Percentiles rank a stretch among this genome's conserved stretches.
Evolutionary conservation across 768 basidiomycete species (phyloP).

Genomic region (Podaxis sp.): DNA sequence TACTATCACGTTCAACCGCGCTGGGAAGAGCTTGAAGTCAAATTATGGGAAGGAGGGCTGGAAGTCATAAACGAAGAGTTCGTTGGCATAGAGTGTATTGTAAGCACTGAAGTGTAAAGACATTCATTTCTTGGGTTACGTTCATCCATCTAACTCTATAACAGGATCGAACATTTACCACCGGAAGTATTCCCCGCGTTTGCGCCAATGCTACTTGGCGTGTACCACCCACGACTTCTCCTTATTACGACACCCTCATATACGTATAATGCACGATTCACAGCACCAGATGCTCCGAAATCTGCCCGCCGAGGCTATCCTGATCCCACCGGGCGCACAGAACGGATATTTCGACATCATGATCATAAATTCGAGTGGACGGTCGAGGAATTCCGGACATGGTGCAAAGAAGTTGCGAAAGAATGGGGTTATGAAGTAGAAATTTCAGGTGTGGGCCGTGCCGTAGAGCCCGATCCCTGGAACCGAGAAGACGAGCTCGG

Average conservation of each 20-base stretch:
- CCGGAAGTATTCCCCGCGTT: constrained; percentile 59
- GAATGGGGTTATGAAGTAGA: constrained; percentile 77
- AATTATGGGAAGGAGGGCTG: constrained; percentile 76
- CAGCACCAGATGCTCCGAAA: constrained; percentile 46
- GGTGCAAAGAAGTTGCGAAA: constrained; percentile 55
- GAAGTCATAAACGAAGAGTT: constrained; percentile 68
- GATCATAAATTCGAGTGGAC: constrained; percentile 96
- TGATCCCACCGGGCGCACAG: constrained; percentile 77
- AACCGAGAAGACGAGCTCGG: constrained; percentile 64
- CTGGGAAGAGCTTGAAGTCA: constrained; percentile 68
- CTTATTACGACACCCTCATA: constrained; percentile 87
- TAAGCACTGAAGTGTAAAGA: constrained; percentile 80
- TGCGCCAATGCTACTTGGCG: constrained; percentile 70
- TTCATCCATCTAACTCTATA: neutral
- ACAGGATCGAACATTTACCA: constrained; percentile 79
- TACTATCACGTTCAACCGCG: constrained; percentile 37
- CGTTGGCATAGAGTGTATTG: constrained; percentile 65
- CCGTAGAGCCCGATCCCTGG: constrained; percentile 66
- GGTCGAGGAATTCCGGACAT: constrained; percentile 61
- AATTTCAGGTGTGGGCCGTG: constrained; percentile 55
- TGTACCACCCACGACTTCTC: constrained; percentile 72
- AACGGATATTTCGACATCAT: constrained; percentile 72
- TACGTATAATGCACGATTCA: constrained; percentile 78
- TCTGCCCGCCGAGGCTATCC: constrained; percentile 51
- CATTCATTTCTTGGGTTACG: constrained; percentile 7